Evolutionary conservation across 169 alveolate species (phyloP).

Genomic region (Plasmodium cynomolgi): DNA sequence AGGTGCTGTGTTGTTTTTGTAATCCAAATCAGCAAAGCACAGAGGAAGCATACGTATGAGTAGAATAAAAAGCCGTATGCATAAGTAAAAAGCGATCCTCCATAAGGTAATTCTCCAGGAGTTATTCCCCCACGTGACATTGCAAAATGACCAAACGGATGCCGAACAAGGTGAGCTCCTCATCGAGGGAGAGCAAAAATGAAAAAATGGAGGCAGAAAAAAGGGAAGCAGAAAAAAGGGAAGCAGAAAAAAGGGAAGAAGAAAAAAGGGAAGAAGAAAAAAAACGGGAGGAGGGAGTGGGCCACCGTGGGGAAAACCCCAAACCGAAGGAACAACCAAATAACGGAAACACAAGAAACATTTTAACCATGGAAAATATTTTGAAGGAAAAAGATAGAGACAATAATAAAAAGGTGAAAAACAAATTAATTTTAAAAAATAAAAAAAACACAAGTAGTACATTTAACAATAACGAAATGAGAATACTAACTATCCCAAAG

Average conservation of each 20-base stretch:
- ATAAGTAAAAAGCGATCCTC: background rate
- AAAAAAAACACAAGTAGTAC: background rate
- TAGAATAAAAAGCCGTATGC: background rate
- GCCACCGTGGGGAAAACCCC: background rate
- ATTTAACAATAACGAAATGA: slow-evolving; percentile 71
- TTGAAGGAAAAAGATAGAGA: slow-evolving; percentile 22
- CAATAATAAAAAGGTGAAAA: slow-evolving; percentile 26
- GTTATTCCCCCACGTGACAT: background rate
- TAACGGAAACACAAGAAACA: slow-evolving; percentile 14
- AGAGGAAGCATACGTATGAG: background rate
- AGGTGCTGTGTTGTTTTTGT: background rate
- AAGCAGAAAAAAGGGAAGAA: background rate
- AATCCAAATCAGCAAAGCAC: background rate
- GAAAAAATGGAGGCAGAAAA: slow-evolving; percentile 31
- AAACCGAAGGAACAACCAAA: background rate
- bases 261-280: background rate
- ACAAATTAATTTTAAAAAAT: slow-evolving; percentile 44
- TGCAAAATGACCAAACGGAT: background rate
- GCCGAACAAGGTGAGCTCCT: background rate
- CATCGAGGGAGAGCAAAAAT: background rate
- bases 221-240: background rate
- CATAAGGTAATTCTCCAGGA: background rate
- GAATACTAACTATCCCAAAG: slow-evolving; percentile 81
- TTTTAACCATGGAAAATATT: slow-evolving; percentile 52
- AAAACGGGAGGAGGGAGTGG: background rate